These are phyloP conservation scores for Sphagnum fallax DNA, from an alignment of 228 moss, liverwort and hornwort genomes.

Conservation along the genomic window DNA sequence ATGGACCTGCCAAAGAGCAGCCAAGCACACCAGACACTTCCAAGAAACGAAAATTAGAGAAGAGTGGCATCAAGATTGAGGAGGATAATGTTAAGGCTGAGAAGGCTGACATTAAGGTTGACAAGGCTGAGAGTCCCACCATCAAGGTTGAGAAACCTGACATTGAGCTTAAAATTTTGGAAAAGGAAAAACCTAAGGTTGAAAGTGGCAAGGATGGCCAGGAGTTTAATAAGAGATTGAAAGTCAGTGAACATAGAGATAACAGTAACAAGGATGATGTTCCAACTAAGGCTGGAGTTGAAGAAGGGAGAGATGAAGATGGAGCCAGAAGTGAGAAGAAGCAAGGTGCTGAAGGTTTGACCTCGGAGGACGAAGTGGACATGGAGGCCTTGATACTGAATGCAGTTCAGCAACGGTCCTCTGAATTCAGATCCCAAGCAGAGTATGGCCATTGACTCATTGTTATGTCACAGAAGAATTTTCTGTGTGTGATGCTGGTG, in stretches of 20 bases:
- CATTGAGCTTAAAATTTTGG: constrained; percentile 10
- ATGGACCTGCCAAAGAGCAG: constrained; percentile 13
- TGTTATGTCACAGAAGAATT: not conserved
- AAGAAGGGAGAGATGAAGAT: constrained; percentile 4
- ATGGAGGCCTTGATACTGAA: constrained; percentile 24
- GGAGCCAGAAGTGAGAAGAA: constrained; percentile 14
- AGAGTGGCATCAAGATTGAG: not conserved
- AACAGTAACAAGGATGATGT: constrained; percentile 16
- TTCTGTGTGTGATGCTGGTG: not conserved
- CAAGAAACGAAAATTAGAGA: constrained; percentile 8
- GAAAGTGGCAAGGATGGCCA: constrained; percentile 1
- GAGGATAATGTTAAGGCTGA: not conserved
- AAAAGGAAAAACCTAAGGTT: constrained; percentile 17
- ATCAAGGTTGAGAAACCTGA: not conserved
- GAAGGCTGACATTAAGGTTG: not conserved
- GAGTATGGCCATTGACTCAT: constrained; percentile 22
- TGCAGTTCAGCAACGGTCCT: constrained; percentile 24
- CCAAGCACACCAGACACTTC: constrained; percentile 3
- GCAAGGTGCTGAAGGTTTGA: constrained; percentile 9
- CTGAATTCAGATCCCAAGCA: constrained; percentile 33
- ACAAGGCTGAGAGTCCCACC: too few relatives aligned
- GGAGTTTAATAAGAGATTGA: constrained; percentile 26
- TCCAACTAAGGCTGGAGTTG: constrained; percentile 11
- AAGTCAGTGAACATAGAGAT: constrained; percentile 20
- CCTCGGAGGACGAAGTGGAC: constrained; percentile 9